Conservation (phyloP, 2,329 filamentous ascomycete genomes). For the Trichoderma asperellum region DNA sequence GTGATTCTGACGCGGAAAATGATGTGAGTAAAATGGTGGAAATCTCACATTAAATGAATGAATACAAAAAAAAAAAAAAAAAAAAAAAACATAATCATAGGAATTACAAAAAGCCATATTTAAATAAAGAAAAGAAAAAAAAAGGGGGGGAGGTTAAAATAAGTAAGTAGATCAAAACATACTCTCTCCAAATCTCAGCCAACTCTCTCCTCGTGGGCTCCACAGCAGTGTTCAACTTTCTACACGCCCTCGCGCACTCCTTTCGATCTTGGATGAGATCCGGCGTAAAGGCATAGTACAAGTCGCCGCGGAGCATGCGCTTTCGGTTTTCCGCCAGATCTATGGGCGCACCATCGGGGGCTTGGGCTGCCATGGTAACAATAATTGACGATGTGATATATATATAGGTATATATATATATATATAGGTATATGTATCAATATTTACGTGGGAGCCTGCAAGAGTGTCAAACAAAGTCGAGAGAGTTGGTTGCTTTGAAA, state of each 20-base stretch:
- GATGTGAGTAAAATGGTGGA: neutral
- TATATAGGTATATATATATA: too few species aligned
- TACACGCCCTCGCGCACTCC: slow-evolving; percentile 62
- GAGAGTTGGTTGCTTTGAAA: neutral
- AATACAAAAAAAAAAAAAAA: too few species aligned
- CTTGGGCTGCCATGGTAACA: slow-evolving; percentile 12
- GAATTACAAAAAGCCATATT: neutral
- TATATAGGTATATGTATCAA: too few species aligned
- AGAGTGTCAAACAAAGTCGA: neutral
- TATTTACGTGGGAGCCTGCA: too few species aligned
- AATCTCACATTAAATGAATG: too few species aligned
- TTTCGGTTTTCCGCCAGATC: slow-evolving; percentile 52
- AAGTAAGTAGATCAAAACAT: slow-evolving; percentile 39
- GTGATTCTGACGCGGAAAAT: slow-evolving; percentile 1
- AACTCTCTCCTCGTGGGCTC: slow-evolving; percentile 60
- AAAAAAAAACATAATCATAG: too few species aligned
- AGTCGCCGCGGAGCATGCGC: slow-evolving; percentile 66
- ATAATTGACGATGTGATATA: too few species aligned
- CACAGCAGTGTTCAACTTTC: slow-evolving; percentile 64
- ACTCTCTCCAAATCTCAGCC: slow-evolving; percentile 73
- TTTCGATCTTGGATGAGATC: slow-evolving; percentile 64
- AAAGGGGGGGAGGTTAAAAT: neutral
- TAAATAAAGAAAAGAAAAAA: neutral
- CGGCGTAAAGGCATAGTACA: slow-evolving; percentile 73
- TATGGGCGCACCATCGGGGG: slow-evolving; percentile 35